Base-by-base conservation (phyloP, 2,329 filamentous ascomycete species). In the Microsporum ferrugineum region DNA sequence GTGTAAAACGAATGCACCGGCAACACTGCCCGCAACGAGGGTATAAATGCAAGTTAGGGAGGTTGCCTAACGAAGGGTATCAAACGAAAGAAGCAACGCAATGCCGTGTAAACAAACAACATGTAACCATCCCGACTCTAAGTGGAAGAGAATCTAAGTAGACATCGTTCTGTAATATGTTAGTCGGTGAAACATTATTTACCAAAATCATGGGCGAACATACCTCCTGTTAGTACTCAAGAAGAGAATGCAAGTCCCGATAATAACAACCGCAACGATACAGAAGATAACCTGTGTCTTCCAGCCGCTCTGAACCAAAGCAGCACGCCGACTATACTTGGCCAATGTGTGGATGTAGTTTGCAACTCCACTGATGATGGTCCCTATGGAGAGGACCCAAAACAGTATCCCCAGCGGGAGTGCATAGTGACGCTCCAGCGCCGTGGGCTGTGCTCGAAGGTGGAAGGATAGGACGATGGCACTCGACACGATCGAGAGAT, bases 401-500 rank as follows among this genome's bases (percentile, higher is more conserved):
- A 99, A 99, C 29, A 96, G 76, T 53, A 90, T 80, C 0, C 94
- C 94, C 1, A 99, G 82, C 0, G 94, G 94, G 63, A 88, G 80
- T 0, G 94, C 87, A 74, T 96, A 85, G 49, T 82, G 83, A 63
- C 84, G 78, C 77, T 99, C 94, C 12, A 89, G 72, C 0, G 77
- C 70, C 0, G 84, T 83, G 0, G 94, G 89, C 67, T 85, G 76
- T 17, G 79, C 79, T 70, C 91, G 91, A 57, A 99, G 81, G 70
- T 99, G 92, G 73, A 99, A 99, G 12, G 89, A 95, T 58, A 96
- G 80, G 7, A 95, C 85, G 66, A 99, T 96, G 58, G 94, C 92
- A 36, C 95, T 83, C 33, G 89, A 84, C 6, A 97, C 90, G 58
- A 99, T 80, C 65, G 90, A 85, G 82, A 97, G 91, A 77, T 96